Evolutionary conservation across 1,139 yeast species (phyloP).

Genomic region (Hyphopichia fennica): DNA sequence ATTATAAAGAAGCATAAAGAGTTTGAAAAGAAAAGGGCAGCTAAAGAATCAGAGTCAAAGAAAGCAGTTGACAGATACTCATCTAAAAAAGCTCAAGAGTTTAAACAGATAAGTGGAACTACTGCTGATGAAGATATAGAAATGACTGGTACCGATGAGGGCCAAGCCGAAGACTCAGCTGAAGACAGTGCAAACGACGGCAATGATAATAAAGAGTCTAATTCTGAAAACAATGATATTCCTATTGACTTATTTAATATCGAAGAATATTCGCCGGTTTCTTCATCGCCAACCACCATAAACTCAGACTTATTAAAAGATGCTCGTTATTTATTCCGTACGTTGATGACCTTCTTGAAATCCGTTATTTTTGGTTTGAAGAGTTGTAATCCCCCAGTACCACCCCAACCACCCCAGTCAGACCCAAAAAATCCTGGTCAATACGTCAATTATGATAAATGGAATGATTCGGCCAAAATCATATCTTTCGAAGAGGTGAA

Average conservation of each 20-base stretch:
- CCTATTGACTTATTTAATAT: conserved; percentile 39
- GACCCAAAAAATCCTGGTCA: conserved; percentile 62
- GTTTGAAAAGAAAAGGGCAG: conserved; percentile 44
- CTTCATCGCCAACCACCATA: conserved; percentile 25
- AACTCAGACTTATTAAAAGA: conserved; percentile 76
- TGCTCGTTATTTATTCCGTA: conserved; percentile 83
- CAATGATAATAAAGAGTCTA: conserved; percentile 11
- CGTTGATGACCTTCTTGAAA: conserved; percentile 85
- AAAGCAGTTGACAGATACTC: conserved; percentile 44
- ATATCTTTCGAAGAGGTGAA: conserved; percentile 81
- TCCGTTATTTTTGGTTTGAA: conserved; percentile 89
- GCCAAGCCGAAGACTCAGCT: conserved; percentile 25
- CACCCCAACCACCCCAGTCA: conserved; percentile 48
- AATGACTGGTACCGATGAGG: conserved; percentile 14
- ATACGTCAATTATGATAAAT: conserved; percentile 54
- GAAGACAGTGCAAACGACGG: conserved; percentile 16
- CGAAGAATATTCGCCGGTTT: conserved; percentile 41
- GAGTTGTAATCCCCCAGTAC: conserved; percentile 86
- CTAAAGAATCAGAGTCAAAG: conserved; percentile 45
- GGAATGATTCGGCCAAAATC: conserved; percentile 88
- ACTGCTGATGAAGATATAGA: conserved; percentile 16
- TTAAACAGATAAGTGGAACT: conserved; percentile 6
- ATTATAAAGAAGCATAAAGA: conserved; percentile 64
- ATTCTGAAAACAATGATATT: conserved; percentile 17
- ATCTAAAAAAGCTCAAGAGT: conserved; percentile 11